Percentiles rank a stretch among this genome's conserved stretches.
These are phyloP conservation scores for Hermanozyma aechmeae DNA, from an alignment of 805 yeast genomes.

Conservation along the genomic window DNA sequence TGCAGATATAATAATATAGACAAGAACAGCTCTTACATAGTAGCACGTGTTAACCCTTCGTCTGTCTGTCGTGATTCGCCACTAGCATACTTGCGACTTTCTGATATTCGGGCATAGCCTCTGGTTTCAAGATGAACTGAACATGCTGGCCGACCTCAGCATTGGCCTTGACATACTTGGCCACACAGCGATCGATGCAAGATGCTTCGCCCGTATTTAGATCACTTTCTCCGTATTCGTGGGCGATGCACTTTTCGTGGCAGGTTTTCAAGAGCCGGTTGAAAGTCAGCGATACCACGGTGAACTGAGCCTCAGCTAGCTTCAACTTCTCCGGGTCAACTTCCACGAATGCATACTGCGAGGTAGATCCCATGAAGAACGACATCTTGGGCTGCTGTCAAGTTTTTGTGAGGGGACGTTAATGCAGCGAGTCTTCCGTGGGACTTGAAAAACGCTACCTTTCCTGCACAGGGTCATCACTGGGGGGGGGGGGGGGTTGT, in stretches of 20 bases:
- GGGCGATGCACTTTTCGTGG: constrained; percentile 69
- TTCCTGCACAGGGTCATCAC: no score
- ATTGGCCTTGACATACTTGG: constrained; percentile 73
- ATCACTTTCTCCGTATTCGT: constrained; percentile 79
- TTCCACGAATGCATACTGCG: constrained; percentile 33
- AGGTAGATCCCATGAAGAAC: constrained; percentile 42
- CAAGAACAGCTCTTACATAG: no score
- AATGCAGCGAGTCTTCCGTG: no score
- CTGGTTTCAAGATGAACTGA: constrained; percentile 15
- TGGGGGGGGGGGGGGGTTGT: no score
- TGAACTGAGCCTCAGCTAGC: constrained; percentile 59
- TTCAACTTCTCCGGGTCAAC: constrained; percentile 53
- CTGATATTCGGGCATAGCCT: constrained; percentile 32
- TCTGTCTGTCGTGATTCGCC: no score
- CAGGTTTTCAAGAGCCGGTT: constrained; percentile 52
- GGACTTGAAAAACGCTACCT: no score
- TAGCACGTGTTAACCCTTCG: no score
- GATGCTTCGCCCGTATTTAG: constrained; percentile 74
- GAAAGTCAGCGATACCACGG: constrained; percentile 40
- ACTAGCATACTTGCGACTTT: constrained; percentile 11
- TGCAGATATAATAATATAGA: no score
- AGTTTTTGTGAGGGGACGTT: no score
- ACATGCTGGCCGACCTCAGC: constrained; percentile 47
- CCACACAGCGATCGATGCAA: constrained; percentile 81
- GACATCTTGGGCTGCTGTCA: constrained; percentile 57